phyloP scores from a whole-genome alignment of 2,329 filamentous ascomycete species.

The Gaeumannomyces tritici region DNA sequence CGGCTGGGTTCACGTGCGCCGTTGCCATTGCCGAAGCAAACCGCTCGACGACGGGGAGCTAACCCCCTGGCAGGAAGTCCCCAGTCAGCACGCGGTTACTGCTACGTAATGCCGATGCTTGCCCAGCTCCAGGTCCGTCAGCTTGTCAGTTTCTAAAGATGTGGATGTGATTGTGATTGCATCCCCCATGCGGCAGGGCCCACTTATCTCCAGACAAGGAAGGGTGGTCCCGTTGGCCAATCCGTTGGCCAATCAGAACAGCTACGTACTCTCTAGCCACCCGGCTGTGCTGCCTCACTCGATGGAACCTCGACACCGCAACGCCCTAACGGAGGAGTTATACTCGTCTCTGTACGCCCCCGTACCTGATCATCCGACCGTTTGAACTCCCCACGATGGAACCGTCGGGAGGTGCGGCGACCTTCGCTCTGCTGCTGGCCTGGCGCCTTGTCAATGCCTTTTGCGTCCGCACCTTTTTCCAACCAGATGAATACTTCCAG shows the following conservation, averaged over 20 bases:
- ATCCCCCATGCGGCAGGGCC: too few species aligned
- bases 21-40: slow-evolving; percentile 16
- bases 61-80: background rate
- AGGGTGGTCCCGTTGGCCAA: too few species aligned
- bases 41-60: slow-evolving; percentile 4
- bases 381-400: background rate
- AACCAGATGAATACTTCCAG: slow-evolving; percentile 97
- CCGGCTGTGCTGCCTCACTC: too few species aligned
- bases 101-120: background rate
- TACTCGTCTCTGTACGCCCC: too few species aligned
- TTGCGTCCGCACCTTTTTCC: slow-evolving; percentile 80
- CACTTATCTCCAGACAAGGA: too few species aligned
- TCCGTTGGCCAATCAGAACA: too few species aligned
- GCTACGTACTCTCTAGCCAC: too few species aligned
- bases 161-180: too few species aligned
- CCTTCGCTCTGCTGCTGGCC: slow-evolving; percentile 39
- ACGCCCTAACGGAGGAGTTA: too few species aligned
- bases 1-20: background rate
- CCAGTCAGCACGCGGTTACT: background rate
- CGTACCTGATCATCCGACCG: too few species aligned
- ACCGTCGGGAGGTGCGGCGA: background rate
- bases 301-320: too few species aligned
- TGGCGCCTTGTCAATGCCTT: slow-evolving; percentile 76
- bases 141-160: too few species aligned
- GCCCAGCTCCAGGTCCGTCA: background rate